These are phyloP conservation scores for Blepharisma undulans DNA, from an alignment of 169 alveolate genomes.

Conservation along the genomic window DNA sequence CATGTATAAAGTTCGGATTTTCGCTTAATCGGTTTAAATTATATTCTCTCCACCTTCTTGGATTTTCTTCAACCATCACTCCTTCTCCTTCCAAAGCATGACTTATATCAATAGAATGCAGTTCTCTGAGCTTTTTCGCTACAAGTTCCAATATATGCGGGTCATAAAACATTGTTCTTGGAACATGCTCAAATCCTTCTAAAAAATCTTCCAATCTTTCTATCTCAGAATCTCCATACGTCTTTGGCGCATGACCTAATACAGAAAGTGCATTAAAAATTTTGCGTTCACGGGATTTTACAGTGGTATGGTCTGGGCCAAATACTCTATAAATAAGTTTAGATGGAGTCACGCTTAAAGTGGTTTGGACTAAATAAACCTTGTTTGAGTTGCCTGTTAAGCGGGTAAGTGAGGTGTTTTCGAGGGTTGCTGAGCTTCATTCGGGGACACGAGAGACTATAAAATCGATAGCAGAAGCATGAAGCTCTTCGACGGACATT, in stretches of 20 bases:
- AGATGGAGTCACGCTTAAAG: not conserved
- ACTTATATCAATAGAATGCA: constrained; percentile 12
- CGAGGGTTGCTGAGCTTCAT: not conserved
- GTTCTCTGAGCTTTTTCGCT: not conserved
- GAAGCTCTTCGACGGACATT: not conserved
- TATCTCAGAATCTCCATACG: not conserved
- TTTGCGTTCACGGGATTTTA: not conserved
- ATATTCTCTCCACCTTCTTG: constrained; percentile 25
- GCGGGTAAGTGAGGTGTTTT: not conserved
- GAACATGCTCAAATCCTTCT: not conserved
- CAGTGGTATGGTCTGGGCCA: constrained; percentile 33
- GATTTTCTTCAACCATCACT: not conserved
- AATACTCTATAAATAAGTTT: constrained; percentile 11
- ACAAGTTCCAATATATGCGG: not conserved
- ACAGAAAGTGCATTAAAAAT: not conserved
- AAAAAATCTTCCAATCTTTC: constrained; percentile 20
- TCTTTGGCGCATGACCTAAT: constrained; percentile 1
- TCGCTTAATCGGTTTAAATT: not conserved
- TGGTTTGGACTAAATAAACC: not conserved
- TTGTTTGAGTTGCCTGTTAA: constrained; percentile 37
- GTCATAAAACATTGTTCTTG: not conserved
- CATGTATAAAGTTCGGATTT: not conserved
- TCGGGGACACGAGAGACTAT: not conserved
- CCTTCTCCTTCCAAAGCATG: not conserved
- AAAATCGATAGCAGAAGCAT: not conserved